Evolutionary conservation across 2,329 filamentous ascomycete genomes (phyloP).

Genomic region (Didymella segeticola): DNA sequence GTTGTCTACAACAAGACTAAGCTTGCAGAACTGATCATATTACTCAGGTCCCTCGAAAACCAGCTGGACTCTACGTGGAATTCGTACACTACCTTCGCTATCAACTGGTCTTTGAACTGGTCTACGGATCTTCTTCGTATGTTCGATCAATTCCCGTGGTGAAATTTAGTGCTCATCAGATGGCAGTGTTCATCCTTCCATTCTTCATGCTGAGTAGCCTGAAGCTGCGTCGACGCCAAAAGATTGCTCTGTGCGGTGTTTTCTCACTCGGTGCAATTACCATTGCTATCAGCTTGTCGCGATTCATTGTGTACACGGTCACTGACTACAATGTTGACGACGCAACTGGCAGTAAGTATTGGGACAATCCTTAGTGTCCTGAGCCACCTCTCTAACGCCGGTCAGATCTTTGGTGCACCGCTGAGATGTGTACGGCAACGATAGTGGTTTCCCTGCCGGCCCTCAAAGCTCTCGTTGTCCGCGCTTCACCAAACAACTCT

Average conservation of each 20-base stretch:
- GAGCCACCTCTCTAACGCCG: background rate
- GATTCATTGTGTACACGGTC: conserved; percentile 29
- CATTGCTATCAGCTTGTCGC: conserved; percentile 29
- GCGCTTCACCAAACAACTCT: conserved; percentile 8
- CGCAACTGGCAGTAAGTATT: conserved; percentile 27
- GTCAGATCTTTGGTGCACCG: conserved; percentile 31
- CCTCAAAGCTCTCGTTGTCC: conserved; percentile 26
- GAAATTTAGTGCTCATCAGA: background rate
- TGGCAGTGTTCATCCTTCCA: conserved; percentile 25
- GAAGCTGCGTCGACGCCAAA: conserved; percentile 32
- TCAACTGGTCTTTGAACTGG: conserved; percentile 29
- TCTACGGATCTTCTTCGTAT: conserved; percentile 28
- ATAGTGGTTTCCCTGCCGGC: conserved; percentile 30
- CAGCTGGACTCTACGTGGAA: conserved; percentile 31
- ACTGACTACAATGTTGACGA: conserved; percentile 25
- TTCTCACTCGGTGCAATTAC: conserved; percentile 32
- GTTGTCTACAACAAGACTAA: background rate
- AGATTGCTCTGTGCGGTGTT: conserved; percentile 30
- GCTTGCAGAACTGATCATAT: background rate
- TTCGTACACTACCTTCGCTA: conserved; percentile 14
- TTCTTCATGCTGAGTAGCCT: conserved; percentile 33
- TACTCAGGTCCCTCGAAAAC: conserved; percentile 25
- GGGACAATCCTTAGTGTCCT: background rate
- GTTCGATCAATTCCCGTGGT: background rate
- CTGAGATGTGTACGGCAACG: conserved; percentile 31